A percentile compares a stretch with the other conserved stretches of the same genome.
Evolutionary conservation across 768 basidiomycete genomes (phyloP).

Genomic region (Kwoniella europaea): DNA sequence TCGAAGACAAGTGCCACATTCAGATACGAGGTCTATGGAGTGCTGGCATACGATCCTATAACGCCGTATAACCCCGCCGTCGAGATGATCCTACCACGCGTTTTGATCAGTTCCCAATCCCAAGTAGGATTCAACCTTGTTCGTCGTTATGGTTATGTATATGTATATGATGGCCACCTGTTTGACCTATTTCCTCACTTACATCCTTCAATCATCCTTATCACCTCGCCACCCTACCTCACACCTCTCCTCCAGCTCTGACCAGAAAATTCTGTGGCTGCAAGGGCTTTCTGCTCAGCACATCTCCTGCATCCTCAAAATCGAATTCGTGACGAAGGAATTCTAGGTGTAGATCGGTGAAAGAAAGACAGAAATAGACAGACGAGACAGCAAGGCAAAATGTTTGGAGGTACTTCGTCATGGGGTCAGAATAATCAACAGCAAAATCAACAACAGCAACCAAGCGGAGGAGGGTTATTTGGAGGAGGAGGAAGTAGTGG

Average conservation of each 20-base stretch:
- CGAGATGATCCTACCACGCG: conserved; percentile 15
- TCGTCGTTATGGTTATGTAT: too few relatives aligned
- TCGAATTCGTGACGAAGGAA: not conserved
- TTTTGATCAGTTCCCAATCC: not conserved
- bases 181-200: conserved; percentile 9
- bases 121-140: not conserved
- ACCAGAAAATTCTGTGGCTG: not conserved
- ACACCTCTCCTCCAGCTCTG: not conserved
- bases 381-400: conserved; percentile 12
- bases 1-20: conserved; percentile 7
- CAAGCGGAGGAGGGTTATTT: conserved; percentile 41
- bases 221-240: conserved; percentile 2
- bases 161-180: too few relatives aligned
- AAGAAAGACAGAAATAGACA: conserved; percentile 1
- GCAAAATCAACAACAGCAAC: conserved; percentile 62
- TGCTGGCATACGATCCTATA: not conserved
- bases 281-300: not conserved
- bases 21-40: not conserved
- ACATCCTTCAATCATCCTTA: not conserved
- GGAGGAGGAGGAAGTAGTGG: conserved; percentile 27
- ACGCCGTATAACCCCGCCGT: conserved; percentile 15
- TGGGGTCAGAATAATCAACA: conserved; percentile 64
- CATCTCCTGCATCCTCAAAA: too few relatives aligned
- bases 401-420: conserved; percentile 50
- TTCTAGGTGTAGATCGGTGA: not conserved